These are phyloP conservation scores for Herpetospermum pedunculosum DNA, from an alignment of 306 rosid genomes.

Conservation along the genomic window DNA sequence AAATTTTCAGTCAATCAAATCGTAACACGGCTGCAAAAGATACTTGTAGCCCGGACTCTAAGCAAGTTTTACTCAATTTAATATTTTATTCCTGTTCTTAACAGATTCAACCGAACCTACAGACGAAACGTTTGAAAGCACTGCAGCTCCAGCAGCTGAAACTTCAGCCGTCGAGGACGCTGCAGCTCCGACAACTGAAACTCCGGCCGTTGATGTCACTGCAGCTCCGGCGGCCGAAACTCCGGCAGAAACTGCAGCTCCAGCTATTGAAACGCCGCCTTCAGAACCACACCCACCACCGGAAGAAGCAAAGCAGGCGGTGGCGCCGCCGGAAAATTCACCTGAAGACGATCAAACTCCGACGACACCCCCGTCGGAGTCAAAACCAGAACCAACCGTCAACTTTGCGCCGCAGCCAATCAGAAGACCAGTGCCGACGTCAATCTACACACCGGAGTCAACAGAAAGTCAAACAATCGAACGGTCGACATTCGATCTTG, in stretches of 20 bases:
- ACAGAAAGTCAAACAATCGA: constrained; percentile 31
- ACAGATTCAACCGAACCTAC: neutral
- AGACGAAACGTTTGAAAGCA: neutral
- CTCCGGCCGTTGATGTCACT: neutral
- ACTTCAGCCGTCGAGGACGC: neutral
- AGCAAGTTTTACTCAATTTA: no score
- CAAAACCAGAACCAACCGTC: constrained; percentile 23
- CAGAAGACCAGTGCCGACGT: constrained; percentile 15
- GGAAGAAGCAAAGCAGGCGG: neutral
- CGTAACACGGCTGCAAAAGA: no score
- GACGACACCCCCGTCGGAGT: neutral
- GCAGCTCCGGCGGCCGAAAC: neutral
- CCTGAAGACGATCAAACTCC: neutral
- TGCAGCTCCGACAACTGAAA: neutral
- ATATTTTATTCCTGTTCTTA: no score
- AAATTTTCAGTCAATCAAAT: no score
- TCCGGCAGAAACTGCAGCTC: neutral
- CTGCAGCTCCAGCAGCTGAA: neutral
- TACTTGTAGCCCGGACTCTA: no score
- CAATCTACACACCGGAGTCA: constrained; percentile 26
- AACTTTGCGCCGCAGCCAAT: constrained; percentile 39
- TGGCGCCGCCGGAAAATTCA: neutral
- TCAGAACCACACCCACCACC: neutral
- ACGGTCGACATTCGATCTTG: constrained; percentile 66
- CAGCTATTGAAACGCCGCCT: neutral